Conservation (phyloP, 2,329 filamentous ascomycete genomes). For the Escovopsis sp. region DNA sequence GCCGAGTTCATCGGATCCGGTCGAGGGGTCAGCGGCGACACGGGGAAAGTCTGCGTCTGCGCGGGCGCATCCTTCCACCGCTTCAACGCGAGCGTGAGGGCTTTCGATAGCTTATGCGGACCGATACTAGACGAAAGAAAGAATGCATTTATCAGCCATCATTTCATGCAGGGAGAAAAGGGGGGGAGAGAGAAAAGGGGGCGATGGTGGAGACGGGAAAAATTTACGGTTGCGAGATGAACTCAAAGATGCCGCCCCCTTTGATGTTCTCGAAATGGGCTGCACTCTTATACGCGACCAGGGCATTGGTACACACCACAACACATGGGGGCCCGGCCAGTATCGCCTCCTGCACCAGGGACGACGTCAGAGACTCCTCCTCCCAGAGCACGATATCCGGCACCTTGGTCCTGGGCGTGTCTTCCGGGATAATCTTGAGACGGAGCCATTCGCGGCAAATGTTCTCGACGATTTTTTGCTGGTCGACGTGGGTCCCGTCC, state of each 20-base stretch:
- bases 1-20: not conserved
- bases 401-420: conserved; percentile 3
- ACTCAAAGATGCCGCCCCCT: conserved; percentile 17
- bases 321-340: conserved; percentile 12
- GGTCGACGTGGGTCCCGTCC: conserved; percentile 1
- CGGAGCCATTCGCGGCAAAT: conserved; percentile 20
- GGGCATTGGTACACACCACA: conserved; percentile 19
- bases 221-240: conserved; percentile 23
- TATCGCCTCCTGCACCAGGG: conserved; percentile 1
- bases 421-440: conserved; percentile 13
- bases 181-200: no score
- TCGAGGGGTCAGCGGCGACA: conserved; percentile 1
- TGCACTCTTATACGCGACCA: conserved; percentile 14
- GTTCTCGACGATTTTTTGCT: not conserved
- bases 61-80: conserved; percentile 4
- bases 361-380: conserved; percentile 2
- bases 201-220: no score
- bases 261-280: conserved; percentile 4
- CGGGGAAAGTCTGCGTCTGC: not conserved
- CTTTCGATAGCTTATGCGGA: conserved; percentile 19
- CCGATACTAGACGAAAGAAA: conserved; percentile 13
- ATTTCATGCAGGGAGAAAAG: no score
- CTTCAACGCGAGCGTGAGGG: conserved; percentile 2
- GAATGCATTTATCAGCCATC: not conserved
- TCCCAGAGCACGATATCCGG: conserved; percentile 14